These are phyloP conservation scores for Penicillium steckii DNA, from an alignment of 495 filamentous ascomycete genomes.

Conservation along the genomic window DNA sequence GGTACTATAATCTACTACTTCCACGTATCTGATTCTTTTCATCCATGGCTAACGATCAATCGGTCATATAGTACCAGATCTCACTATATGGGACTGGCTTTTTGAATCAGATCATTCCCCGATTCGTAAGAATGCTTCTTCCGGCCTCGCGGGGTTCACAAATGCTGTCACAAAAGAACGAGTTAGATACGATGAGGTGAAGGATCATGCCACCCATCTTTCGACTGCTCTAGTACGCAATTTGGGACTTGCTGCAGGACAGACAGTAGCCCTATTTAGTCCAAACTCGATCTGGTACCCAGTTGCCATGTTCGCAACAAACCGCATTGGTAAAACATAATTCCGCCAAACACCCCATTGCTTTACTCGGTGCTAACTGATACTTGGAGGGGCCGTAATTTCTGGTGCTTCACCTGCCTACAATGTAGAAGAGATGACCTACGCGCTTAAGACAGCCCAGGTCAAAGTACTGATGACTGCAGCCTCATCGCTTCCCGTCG, in stretches of 20 bases:
- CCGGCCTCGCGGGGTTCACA: conserved; percentile 49
- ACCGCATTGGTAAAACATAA: conserved; percentile 38
- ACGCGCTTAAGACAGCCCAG: conserved; percentile 52
- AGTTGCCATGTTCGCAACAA: conserved; percentile 53
- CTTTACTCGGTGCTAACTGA: background rate
- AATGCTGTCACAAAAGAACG: conserved; percentile 55
- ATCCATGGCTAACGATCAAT: background rate
- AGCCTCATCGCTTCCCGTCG: conserved; percentile 48
- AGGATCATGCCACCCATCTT: conserved; percentile 48
- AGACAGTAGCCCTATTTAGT: conserved; percentile 56
- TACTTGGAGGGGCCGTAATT: conserved; percentile 42
- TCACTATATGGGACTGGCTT: conserved; percentile 60
- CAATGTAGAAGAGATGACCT: conserved; percentile 61
- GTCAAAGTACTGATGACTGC: conserved; percentile 58
- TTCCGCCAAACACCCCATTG: background rate
- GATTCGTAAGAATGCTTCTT: conserved; percentile 27
- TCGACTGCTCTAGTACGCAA: conserved; percentile 55
- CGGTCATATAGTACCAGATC: conserved; percentile 47
- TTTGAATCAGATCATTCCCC: conserved; percentile 54
- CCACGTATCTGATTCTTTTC: background rate
- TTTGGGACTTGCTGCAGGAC: conserved; percentile 45
- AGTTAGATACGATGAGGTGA: conserved; percentile 53
- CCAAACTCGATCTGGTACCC: conserved; percentile 63
- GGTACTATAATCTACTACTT: background rate
- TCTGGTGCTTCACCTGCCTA: conserved; percentile 59